phyloP scores from a whole-genome alignment of 495 filamentous ascomycete species.

The Penicillium verhagenii region DNA sequence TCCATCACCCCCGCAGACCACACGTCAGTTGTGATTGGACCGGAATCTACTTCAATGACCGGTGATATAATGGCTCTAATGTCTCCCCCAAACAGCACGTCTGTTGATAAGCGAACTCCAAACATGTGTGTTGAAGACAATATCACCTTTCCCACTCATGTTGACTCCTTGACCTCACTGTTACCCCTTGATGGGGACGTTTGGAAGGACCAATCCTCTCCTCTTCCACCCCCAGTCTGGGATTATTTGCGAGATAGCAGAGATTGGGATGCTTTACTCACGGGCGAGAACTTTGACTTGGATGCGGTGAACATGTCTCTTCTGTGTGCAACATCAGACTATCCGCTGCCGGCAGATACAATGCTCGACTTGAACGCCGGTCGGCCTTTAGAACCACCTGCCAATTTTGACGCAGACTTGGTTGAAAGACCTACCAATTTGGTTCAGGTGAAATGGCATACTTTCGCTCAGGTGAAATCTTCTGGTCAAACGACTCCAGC shows the following conservation, averaged over 20 bases:
- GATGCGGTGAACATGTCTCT: conserved; percentile 20
- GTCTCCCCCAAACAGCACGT: conserved; percentile 10
- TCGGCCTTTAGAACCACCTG: not conserved
- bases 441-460: conserved; percentile 15
- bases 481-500: conserved; percentile 14
- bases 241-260: conserved; percentile 2
- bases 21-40: not conserved
- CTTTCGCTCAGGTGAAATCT: not conserved
- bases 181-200: conserved; percentile 7
- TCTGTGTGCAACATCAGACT: conserved; percentile 10
- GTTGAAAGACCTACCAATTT: not conserved
- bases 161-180: conserved; percentile 5
- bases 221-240: conserved; percentile 1
- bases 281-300: conserved; percentile 25
- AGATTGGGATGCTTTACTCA: conserved; percentile 9
- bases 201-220: conserved; percentile 5
- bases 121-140: conserved; percentile 3
- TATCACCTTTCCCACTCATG: conserved; percentile 3
- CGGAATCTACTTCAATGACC: not conserved
- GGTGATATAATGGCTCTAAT: conserved; percentile 4
- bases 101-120: conserved; percentile 9
- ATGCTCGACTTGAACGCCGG: not conserved
- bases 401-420: not conserved
- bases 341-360: not conserved
- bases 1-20: not conserved